Evolutionary conservation across 495 filamentous ascomycete genomes (phyloP), one percentile per base, ranked within the genome.

Genomic region (Hypoxylon trugodes): DNA sequence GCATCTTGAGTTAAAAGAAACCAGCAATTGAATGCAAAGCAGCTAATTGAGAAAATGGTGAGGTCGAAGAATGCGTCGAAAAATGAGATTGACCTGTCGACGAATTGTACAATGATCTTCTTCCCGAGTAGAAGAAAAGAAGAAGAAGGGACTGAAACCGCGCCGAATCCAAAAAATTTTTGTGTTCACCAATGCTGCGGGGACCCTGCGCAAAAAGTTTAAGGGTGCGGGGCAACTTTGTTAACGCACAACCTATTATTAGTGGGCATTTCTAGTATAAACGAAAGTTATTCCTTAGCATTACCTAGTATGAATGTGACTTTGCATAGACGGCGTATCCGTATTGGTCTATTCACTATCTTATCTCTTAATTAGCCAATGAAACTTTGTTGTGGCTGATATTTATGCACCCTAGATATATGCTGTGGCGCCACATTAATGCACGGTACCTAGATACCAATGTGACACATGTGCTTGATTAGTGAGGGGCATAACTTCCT

Each of bases 71-170:
- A 52, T 66, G 65, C 70, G 69, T 67, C 69, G 53, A 70, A 52
- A 57, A 48, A 64, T 63, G 69, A 42, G 70, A 73, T 61, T 66
- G 73, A 72, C 67, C 61, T 72, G 76, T 77, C 76, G 80, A 76
- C 80, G 81, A 82, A 75, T 76, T 71, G 61, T 74, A 82, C 79
- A 74, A 69, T 72, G 65, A 59, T 74, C 80, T 86, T 84, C 82
- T 82, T 84, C 84, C 83, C 70, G 83, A 87, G 79, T 78, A 71
- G 75, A 75, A 79, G 71, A 73, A 65, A 79, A 72, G 72, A 75
- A 63, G 79, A 83, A 78, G 77, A 80, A 80, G n/a, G 80, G 75
- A 71, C 58, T 35, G 6, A 28, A 43, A n/a, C 18, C 22, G 26
- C 45, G 26, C 15, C 16, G 21, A 48, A n/a, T n/a, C 26, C 26